Base-by-base conservation (phyloP, 2,329 filamentous ascomycete genomes). In the Coniochaeta hoffmannii region DNA sequence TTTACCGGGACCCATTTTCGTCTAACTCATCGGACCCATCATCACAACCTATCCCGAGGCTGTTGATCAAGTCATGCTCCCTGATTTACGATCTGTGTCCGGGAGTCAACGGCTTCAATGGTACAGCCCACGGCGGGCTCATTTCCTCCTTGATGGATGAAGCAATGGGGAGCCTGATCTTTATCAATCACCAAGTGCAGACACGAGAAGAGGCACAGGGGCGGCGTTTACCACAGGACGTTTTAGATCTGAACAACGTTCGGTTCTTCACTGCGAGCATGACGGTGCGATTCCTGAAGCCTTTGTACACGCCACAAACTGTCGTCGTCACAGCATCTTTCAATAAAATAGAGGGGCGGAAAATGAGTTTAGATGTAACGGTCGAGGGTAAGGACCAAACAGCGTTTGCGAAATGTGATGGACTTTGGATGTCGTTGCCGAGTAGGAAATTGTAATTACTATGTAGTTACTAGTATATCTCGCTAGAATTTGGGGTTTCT, bases 21-120 rank as follows among this genome's bases (percentile, higher is more conserved):
- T n/a, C 14, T 17, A 19, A 11, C n/a, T 17, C 12, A 24, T 28
- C 14, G 41, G 38, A 12, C 26, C 52, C 22, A 32, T 24, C 11
- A 15, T 50, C 56, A 10, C 31, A 54, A 34, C 55, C 53, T 2
- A 52, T 53, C 34, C 34, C 34, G 34, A 36, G 15, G 7, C 56
- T 65, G 17, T 52, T 61, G n/a, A 50, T 58, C n/a, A 19, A 26
- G 26, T 62, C 60, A 0, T 49, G 53, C 1, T 59, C 61, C 1
- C 51, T 67, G 1, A 50, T 65, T 14, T 57, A 59, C n/a, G 65
- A 66, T 17, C 55, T 67, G 4, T 55, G 50, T 3, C 53, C 53
- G 1, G 65, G 61, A 1, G 44, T 65, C 31, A 62, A 61, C 15
- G 64, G 66, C 6, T 66, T 64, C 56, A 63, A 62, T 50, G 64